Percentiles rank a stretch among this genome's conserved stretches.
Conservation (phyloP, 345 rosid genomes). For the Populus davidiana region DNA sequence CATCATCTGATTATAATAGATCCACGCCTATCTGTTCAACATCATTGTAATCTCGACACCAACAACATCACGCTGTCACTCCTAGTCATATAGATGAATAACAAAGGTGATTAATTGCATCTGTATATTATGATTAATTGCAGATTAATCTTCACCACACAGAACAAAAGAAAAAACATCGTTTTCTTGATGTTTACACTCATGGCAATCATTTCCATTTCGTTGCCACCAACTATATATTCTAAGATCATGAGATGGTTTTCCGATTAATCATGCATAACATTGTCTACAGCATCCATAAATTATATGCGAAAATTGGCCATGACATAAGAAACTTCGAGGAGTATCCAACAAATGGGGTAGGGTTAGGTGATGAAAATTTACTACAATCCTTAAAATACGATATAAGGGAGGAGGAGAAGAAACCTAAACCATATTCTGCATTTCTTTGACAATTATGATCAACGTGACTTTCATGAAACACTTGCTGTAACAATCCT, state of each 20-base stretch:
- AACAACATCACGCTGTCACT: too few species aligned
- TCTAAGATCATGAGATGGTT: not conserved
- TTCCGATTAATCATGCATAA: not conserved
- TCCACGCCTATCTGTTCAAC: too few species aligned
- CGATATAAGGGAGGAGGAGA: not conserved
- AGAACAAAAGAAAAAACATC: slow-evolving; percentile 18
- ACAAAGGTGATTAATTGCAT: too few species aligned
- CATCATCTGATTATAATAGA: too few species aligned
- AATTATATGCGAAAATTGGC: not conserved
- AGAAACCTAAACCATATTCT: slow-evolving; percentile 25
- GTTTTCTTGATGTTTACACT: slow-evolving; percentile 36
- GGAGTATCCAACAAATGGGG: slow-evolving; percentile 15
- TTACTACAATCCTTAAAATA: slow-evolving; percentile 6
- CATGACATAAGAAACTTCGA: slow-evolving; percentile 39
- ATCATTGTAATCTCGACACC: too few species aligned
- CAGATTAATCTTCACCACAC: not conserved
- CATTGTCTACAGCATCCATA: not conserved
- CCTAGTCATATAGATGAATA: too few species aligned
- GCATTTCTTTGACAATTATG: slow-evolving; percentile 24
- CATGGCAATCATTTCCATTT: slow-evolving; percentile 25
- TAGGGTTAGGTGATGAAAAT: slow-evolving; percentile 37
- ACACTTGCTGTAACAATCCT: not conserved
- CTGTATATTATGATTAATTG: too few species aligned
- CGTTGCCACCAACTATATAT: slow-evolving; percentile 26
- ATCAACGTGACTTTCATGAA: slow-evolving; percentile 24